A percentile compares a stretch with the other conserved stretches of the same genome.
Conservation (phyloP, 2,329 filamentous ascomycete species). For the Fusarium sp. region DNA sequence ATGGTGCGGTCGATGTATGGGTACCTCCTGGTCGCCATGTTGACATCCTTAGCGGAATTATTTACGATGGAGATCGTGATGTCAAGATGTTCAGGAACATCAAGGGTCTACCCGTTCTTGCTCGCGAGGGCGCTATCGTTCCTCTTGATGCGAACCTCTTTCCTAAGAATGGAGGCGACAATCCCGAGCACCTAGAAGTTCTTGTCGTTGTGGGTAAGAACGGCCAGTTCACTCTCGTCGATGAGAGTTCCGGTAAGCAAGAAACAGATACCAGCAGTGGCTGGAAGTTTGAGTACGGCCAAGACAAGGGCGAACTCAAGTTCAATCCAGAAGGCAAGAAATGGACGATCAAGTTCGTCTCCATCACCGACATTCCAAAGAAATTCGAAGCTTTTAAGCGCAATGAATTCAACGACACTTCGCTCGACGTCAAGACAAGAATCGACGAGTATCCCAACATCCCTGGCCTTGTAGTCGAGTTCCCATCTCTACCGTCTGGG, state of each 20-base stretch:
- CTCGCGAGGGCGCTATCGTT: constrained; percentile 68
- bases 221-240: constrained; percentile 58
- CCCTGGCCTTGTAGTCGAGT: constrained; percentile 27
- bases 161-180: constrained; percentile 60
- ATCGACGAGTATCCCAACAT: constrained; percentile 27
- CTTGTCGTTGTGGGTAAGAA: constrained; percentile 61
- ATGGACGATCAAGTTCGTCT: constrained; percentile 38
- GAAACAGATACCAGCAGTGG: background rate
- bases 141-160: constrained; percentile 61
- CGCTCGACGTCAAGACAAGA: background rate
- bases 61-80: constrained; percentile 68
- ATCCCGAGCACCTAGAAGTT: constrained; percentile 62
- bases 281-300: constrained; percentile 7
- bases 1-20: constrained; percentile 65
- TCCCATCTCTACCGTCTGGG: constrained; percentile 5
- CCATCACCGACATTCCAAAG: constrained; percentile 1
- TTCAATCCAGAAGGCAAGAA: constrained; percentile 6
- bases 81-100: constrained; percentile 64
- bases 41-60: constrained; percentile 68
- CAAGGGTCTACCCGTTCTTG: constrained; percentile 64
- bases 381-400: constrained; percentile 9
- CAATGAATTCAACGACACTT: background rate
- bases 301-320: constrained; percentile 16
- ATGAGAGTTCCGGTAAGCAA: constrained; percentile 56
- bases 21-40: constrained; percentile 66